Percentiles rank a stretch among this genome's conserved stretches.
These are phyloP conservation scores for Colletotrichum ledebouriae DNA, from an alignment of 2,329 filamentous ascomycete genomes.

Conservation along the genomic window DNA sequence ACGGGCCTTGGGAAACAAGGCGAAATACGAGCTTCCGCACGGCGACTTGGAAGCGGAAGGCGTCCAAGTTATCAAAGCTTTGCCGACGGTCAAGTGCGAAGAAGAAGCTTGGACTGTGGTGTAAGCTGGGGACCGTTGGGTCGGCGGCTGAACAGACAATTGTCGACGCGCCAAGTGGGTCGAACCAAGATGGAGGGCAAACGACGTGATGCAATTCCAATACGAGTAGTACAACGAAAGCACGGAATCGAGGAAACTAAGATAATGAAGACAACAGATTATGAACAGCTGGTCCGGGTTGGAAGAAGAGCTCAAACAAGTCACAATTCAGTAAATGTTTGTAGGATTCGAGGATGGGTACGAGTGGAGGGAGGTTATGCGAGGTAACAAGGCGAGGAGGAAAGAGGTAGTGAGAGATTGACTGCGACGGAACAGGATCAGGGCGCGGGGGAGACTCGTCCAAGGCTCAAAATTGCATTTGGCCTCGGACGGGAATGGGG, in stretches of 20 bases:
- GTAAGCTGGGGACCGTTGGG: constrained; percentile 3
- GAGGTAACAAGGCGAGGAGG: constrained; percentile 35
- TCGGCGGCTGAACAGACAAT: constrained; percentile 8
- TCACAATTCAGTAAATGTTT: constrained; percentile 33
- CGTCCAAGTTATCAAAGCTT: constrained; percentile 22
- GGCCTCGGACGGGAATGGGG: constrained; percentile 7
- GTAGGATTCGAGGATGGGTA: constrained; percentile 30
- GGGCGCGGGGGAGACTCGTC: constrained; percentile 11
- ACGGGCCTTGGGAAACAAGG: background rate
- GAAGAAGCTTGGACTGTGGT: background rate
- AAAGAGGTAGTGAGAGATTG: constrained; percentile 37
- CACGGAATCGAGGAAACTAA: background rate
- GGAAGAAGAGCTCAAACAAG: constrained; percentile 20
- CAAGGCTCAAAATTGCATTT: constrained; percentile 15
- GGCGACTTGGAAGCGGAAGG: background rate
- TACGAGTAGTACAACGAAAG: background rate
- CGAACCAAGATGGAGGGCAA: constrained; percentile 26
- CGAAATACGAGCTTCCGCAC: background rate
- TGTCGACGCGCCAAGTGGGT: constrained; percentile 33
- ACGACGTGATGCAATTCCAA: constrained; percentile 14
- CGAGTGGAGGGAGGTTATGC: constrained; percentile 34
- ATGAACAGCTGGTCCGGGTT: background rate
- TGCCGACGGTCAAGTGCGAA: constrained; percentile 11
- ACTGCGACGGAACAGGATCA: constrained; percentile 8
- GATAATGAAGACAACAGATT: background rate